phyloP scores from a whole-genome alignment of 169 alveolate species.

The Eimeria brunetti region DNA sequence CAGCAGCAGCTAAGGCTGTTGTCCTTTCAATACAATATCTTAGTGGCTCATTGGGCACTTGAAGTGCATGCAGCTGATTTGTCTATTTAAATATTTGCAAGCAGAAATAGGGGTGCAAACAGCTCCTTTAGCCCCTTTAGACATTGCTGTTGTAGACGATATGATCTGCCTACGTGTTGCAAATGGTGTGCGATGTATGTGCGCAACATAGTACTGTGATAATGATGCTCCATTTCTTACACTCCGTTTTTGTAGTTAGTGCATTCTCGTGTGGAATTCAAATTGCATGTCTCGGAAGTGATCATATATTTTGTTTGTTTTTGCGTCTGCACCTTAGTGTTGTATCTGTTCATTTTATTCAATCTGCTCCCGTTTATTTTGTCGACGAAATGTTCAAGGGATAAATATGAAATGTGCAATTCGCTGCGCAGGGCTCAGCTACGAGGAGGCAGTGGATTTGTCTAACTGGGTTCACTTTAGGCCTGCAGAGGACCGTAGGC shows the following conservation, averaged over 20 bases:
- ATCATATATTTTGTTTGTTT: background rate
- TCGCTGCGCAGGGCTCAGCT: conserved; percentile 51
- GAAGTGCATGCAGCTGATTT: too few species aligned
- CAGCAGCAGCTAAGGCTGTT: background rate
- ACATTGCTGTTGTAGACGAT: background rate
- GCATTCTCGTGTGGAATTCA: background rate
- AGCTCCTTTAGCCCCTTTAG: background rate
- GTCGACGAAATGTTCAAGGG: too few species aligned
- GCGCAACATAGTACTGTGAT: too few species aligned
- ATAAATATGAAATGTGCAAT: background rate
- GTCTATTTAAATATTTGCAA: too few species aligned
- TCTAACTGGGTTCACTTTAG: conserved; percentile 77
- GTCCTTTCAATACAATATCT: too few species aligned
- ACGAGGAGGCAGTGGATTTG: conserved; percentile 33
- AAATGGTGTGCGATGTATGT: too few species aligned
- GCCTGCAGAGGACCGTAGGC: conserved; percentile 75
- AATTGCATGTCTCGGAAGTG: background rate
- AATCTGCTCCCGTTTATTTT: background rate
- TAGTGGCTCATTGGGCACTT: background rate
- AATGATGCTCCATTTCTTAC: too few species aligned
- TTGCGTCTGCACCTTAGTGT: background rate
- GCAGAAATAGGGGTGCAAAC: background rate
- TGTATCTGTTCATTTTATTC: background rate
- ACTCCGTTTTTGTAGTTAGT: too few species aligned
- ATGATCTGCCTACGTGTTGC: background rate